Conservation (phyloP, 2,329 filamentous ascomycete genomes). For the Apiospora phragmitis region DNA sequence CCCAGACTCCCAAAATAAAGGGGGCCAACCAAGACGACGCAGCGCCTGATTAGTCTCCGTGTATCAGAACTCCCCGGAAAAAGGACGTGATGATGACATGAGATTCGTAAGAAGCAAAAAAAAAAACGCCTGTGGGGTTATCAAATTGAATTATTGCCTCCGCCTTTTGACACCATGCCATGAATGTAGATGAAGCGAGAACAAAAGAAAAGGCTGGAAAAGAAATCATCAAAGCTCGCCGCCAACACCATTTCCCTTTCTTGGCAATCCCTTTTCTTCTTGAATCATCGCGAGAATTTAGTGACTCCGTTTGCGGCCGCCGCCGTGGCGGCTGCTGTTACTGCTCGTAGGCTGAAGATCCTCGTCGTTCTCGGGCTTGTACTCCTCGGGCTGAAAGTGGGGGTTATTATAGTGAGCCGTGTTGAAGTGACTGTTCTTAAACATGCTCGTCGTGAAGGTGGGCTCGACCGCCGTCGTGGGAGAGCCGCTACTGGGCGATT, state of each 20-base stretch:
- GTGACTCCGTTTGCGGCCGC: slow-evolving; percentile 12
- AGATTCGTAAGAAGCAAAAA: not conserved
- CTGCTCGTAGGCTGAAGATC: slow-evolving; percentile 29
- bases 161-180: slow-evolving; percentile 7
- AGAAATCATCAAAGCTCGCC: not conserved
- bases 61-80: not conserved
- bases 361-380: slow-evolving; percentile 42
- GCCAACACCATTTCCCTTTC: not conserved
- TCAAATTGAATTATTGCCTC: slow-evolving; percentile 6
- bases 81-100: not conserved
- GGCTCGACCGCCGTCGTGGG: slow-evolving; percentile 36
- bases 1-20: not conserved
- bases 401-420: slow-evolving; percentile 68
- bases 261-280: not conserved
- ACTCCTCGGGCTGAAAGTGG: slow-evolving; percentile 59
- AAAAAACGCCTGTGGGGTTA: not conserved
- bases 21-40: not conserved
- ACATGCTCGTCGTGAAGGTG: slow-evolving; percentile 55
- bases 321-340: slow-evolving; percentile 15
- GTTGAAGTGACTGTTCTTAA: slow-evolving; percentile 68
- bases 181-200: not conserved
- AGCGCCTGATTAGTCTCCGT: not conserved
- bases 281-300: not conserved
- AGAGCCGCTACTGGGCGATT: slow-evolving; percentile 31
- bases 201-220: not conserved